Base-by-base conservation (phyloP, 202 grass and related monocot species). In the Carex arenaria region DNA sequence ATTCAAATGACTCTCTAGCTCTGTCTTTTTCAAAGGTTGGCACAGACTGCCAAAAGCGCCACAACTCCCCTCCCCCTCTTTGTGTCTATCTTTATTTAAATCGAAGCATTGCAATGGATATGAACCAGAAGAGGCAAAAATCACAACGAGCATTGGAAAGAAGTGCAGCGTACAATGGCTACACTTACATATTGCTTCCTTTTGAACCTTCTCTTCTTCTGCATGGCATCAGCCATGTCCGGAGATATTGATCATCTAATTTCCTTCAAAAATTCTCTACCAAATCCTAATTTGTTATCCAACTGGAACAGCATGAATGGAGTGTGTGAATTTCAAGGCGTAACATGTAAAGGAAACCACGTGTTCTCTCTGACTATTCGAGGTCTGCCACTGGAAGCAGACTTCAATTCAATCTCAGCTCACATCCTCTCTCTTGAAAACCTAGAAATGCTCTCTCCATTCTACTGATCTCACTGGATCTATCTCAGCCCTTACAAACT, bases 161-260 rank as follows among this genome's bases (percentile, higher is more conserved):
- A n/a, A n/a, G n/a, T n/a, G n/a, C n/a, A n/a, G n/a, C n/a, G n/a
- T n/a, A n/a, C n/a, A n/a, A n/a, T n/a, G n/a, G n/a, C n/a, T n/a
- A n/a, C n/a, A n/a, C n/a, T n/a, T n/a, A n/a, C n/a, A n/a, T n/a
- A n/a, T n/a, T n/a, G n/a, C 3, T 38, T 38, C 36, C 0, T 90
- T 30, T 18, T 79, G 26, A 47, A 86, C 3, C 2, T n/a, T 18
- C 6, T 89, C 2, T 38, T 32, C 5, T 68, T 31, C 3, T 71
- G 3, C 26, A 66, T 3, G 7, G 57, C 11, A 18, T 72, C 17
- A 1, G 34, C 52, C 12, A 68, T 78, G 10, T 67, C 61, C 10
- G 83, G 22, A 23, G 68, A 75, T n/a, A 59, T 75, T 20, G 20
- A 84, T 67, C 31, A 49, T n/a, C 65, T 75, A 22, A 72, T 72